Conservation (phyloP, 2,329 filamentous ascomycete genomes). For the Dendrostoma leiphaemia region DNA sequence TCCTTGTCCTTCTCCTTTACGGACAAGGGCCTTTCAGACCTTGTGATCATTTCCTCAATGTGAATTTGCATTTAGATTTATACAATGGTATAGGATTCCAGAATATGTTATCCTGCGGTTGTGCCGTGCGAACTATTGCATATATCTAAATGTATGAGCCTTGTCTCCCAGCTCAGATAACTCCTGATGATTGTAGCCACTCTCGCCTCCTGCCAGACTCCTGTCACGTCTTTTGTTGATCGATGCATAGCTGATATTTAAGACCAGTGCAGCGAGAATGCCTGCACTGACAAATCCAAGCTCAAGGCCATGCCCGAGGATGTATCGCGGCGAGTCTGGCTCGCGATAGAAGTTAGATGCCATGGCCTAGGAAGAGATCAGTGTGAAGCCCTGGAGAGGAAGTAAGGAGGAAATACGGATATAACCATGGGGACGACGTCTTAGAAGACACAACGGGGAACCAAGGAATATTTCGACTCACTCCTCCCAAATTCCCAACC, state of each 20-base stretch:
- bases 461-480: conserved; percentile 37
- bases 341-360: conserved; percentile 69
- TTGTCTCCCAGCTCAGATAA: conserved; percentile 59
- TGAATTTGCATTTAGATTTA: too few relatives aligned
- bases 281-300: conserved; percentile 46
- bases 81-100: too few relatives aligned
- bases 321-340: conserved; percentile 46
- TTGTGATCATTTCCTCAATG: too few relatives aligned
- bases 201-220: conserved; percentile 43
- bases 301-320: conserved; percentile 43
- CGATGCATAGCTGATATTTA: conserved; percentile 49
- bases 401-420: too few relatives aligned
- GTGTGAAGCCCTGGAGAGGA: too few relatives aligned
- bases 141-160: conserved; percentile 63
- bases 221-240: conserved; percentile 58
- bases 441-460: not conserved
- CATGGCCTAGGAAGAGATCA: conserved; percentile 54
- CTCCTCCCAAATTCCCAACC: conserved; percentile 57
- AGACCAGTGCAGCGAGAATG: conserved; percentile 40
- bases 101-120: too few relatives aligned
- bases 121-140: too few relatives aligned
- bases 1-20: too few relatives aligned
- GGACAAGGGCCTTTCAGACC: too few relatives aligned
- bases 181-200: conserved; percentile 41
- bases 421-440: too few relatives aligned